Evolutionary conservation across 768 basidiomycete species (phyloP).

Genomic region (Auriculariales sp.): DNA sequence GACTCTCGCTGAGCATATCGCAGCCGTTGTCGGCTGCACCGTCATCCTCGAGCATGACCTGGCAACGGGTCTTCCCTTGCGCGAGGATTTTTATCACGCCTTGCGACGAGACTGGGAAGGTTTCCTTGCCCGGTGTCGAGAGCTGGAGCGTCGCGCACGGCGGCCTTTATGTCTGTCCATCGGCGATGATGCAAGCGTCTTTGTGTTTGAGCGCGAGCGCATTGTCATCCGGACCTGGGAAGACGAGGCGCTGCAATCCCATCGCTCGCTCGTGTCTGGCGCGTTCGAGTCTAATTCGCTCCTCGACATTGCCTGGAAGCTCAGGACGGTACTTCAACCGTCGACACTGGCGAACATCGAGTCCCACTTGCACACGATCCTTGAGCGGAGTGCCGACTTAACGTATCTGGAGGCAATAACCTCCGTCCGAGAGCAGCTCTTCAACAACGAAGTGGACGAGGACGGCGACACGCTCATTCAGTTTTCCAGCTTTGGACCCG

Average conservation of each 20-base stretch:
- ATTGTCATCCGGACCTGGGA: constrained; percentile 47
- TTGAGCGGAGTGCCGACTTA: constrained; percentile 68
- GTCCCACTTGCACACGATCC: constrained; percentile 39
- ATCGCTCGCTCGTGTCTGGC: constrained; percentile 27
- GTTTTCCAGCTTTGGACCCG: no score
- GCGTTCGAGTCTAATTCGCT: constrained; percentile 28
- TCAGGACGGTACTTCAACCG: constrained; percentile 46
- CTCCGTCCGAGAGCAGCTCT: background rate
- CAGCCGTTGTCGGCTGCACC: constrained; percentile 74
- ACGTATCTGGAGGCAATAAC: constrained; percentile 42
- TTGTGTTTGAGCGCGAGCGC: constrained; percentile 69
- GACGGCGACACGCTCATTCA: no score
- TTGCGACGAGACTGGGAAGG: constrained; percentile 93
- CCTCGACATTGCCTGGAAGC: constrained; percentile 46
- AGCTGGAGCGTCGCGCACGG: constrained; percentile 74
- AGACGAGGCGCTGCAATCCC: constrained; percentile 50
- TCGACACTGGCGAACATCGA: constrained; percentile 44
- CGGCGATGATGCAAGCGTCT: constrained; percentile 23
- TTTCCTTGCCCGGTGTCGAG: constrained; percentile 79
- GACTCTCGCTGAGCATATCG: constrained; percentile 60
- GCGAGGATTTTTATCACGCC: constrained; percentile 70
- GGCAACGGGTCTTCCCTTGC: constrained; percentile 64
- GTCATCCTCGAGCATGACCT: constrained; percentile 59
- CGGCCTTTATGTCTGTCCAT: constrained; percentile 62
- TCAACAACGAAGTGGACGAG: no score